Evolutionary conservation across 352 stramenopile species (phyloP).

Genomic region (Phytophthora niederhauseri): DNA sequence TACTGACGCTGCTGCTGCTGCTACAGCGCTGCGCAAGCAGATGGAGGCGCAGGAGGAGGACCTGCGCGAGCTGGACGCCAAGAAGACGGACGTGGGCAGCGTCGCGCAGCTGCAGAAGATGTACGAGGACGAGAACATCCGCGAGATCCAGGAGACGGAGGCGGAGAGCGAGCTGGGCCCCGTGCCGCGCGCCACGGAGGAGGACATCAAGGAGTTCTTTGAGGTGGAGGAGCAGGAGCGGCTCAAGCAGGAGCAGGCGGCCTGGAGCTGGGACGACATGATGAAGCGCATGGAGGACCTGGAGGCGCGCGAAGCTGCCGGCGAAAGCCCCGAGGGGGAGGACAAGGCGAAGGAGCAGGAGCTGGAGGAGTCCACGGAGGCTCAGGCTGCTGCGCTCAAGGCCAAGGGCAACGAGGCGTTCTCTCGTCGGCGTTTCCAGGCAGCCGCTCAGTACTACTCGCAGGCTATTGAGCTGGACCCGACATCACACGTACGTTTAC

Average conservation of each 20-base stretch:
- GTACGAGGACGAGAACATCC: constrained; percentile 87
- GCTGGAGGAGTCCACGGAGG: constrained; percentile 29
- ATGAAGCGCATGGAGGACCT: constrained; percentile 89
- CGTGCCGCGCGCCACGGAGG: constrained; percentile 54
- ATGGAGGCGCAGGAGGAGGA: constrained; percentile 63
- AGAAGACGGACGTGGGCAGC: constrained; percentile 70
- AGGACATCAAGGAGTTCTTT: constrained; percentile 86
- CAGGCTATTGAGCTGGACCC: constrained; percentile 84
- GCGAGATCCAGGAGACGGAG: constrained; percentile 85
- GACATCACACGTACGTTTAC: constrained; percentile 62
- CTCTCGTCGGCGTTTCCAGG: constrained; percentile 72
- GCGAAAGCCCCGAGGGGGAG: constrained; percentile 36
- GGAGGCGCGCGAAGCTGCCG: constrained; percentile 62
- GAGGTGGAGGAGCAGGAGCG: constrained; percentile 86
- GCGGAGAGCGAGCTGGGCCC: constrained; percentile 65
- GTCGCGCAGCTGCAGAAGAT: constrained; percentile 81
- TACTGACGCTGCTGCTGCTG: neutral
- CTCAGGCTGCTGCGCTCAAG: constrained; percentile 58
- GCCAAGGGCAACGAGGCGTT: constrained; percentile 84
- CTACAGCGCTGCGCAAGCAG: constrained; percentile 50
- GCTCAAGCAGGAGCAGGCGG: constrained; percentile 57
- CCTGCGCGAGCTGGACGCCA: constrained; percentile 53
- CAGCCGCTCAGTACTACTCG: constrained; percentile 86
- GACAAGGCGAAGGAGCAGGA: constrained; percentile 24
- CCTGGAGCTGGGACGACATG: constrained; percentile 86